Base-by-base conservation (phyloP, 495 filamentous ascomycete genomes). In the Penicillium parvum region DNA sequence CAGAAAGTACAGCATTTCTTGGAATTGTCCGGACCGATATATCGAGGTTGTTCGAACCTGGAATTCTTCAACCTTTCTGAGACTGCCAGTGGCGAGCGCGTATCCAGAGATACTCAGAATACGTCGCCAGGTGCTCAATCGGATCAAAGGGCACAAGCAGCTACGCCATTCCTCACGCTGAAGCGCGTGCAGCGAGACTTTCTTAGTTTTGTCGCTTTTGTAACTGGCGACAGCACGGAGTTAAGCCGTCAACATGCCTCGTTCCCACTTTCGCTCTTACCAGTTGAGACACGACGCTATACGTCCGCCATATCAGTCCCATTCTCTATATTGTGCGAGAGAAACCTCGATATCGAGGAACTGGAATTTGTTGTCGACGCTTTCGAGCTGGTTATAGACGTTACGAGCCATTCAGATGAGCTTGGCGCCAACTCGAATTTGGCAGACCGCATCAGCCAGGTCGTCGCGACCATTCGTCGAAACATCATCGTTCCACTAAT, bases 51-150 rank as follows among this genome's bases (percentile, higher is more conserved):
- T 60, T 86, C 85, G 7, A 89, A 88, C 49, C 66, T 84, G 22
- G 85, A 88, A 55, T 89, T 83, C 50, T 89, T 83, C 67, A 91
- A 91, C 51, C 60, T 87, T n/a, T 64, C 65, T 3, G 55, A 65
- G 43, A 53, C 56, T 15, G 21, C 43, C 32, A 16, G 20, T 10
- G 30, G 52, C 4, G 55, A 62, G n/a, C 37, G 50, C n/a, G 28
- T 15, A n/a, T 19, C 15, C 14, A 61, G 63, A 15, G 57, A 66
- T 23, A 55, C 55, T 20, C 59, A 63, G 3, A 61, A 72, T 15
- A 25, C 49, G 6, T 58, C 58, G 5, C 52, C 47, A 49, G 63
- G 44, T n/a, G 43, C 60, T 43, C 27, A 64, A 46, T 47, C 45
- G 50, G 74, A 54, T 57, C 74, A 51, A 60, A 65, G 45, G 19